phyloP scores from a whole-genome alignment of 179 eudicot genomes.

The Beta lomatogona region DNA sequence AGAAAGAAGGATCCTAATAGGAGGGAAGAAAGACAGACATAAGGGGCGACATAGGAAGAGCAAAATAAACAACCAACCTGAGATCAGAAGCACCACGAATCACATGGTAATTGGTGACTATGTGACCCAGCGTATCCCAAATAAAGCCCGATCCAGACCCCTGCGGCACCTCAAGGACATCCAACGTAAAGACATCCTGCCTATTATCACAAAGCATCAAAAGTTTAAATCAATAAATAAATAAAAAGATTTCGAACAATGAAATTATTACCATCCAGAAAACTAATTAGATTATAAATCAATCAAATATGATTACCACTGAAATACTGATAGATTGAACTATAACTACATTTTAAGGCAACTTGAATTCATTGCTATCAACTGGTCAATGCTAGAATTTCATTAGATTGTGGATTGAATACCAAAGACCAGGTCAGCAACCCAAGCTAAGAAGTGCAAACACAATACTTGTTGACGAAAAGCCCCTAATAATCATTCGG shows the following conservation, averaged over 20 bases:
- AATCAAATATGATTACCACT: background rate
- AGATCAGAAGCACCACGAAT: slow-evolving; percentile 99
- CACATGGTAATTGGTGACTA: slow-evolving; percentile 94
- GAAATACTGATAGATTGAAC: background rate
- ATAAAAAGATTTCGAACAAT: background rate
- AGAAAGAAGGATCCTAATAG: background rate
- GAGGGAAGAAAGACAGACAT: background rate
- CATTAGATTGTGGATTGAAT: background rate
- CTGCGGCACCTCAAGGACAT: slow-evolving; percentile 94
- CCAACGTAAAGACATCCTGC: slow-evolving; percentile 95
- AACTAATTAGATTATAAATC: background rate
- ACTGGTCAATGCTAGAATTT: background rate
- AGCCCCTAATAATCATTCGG: background rate
- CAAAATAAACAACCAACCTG: slow-evolving; percentile 50
- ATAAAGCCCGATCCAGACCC: slow-evolving; percentile 97
- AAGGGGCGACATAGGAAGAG: background rate
- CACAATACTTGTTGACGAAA: background rate
- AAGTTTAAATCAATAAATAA: background rate
- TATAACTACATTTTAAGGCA: background rate
- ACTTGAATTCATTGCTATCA: background rate
- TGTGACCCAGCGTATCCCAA: slow-evolving; percentile 80
- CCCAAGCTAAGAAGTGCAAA: background rate
- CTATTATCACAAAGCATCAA: slow-evolving; percentile 37
- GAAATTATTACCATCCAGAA: background rate
- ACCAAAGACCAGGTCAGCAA: background rate